phyloP scores from a whole-genome alignment of 179 eudicot genomes.

The Silene noctiflora region DNA sequence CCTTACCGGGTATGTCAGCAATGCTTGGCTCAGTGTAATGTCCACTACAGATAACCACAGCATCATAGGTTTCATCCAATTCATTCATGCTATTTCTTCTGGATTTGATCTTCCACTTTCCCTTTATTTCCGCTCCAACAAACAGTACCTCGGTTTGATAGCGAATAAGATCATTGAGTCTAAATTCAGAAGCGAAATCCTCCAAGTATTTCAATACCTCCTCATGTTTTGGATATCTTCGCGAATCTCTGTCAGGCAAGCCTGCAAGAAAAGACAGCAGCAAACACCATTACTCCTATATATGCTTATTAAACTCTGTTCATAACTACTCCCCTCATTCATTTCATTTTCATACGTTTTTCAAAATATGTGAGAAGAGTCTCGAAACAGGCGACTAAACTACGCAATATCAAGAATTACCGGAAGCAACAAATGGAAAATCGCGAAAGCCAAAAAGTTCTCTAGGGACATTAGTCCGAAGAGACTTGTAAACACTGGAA shows the following conservation, averaged over 20 bases:
- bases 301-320: no score
- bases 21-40: slow-evolving; percentile 75
- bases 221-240: slow-evolving; percentile 69
- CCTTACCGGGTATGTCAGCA: slow-evolving; percentile 35
- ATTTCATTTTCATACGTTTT: no score
- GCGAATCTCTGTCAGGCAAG: slow-evolving; percentile 45
- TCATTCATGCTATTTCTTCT: slow-evolving; percentile 21
- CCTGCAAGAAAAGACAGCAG: no score
- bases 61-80: slow-evolving; percentile 63
- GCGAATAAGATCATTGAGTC: slow-evolving; percentile 51
- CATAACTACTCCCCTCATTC: no score
- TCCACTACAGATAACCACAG: slow-evolving; percentile 79
- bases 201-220: slow-evolving; percentile 77
- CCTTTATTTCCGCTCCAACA: slow-evolving; percentile 43
- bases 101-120: slow-evolving; percentile 53
- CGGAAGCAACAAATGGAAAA: slow-evolving; percentile 56
- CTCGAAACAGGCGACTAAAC: not conserved
- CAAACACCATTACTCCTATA: no score
- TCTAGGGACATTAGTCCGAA: slow-evolving; percentile 74
- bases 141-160: slow-evolving; percentile 49
- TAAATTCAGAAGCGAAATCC: slow-evolving; percentile 56
- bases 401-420: slow-evolving; percentile 1
- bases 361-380: no score
- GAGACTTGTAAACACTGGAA: slow-evolving; percentile 68
- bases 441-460: slow-evolving; percentile 74